Evolutionary conservation across 2,329 filamentous ascomycete genomes (phyloP), one percentile per base, ranked within the genome.

Genomic region (Hypoxylon sp.): DNA sequence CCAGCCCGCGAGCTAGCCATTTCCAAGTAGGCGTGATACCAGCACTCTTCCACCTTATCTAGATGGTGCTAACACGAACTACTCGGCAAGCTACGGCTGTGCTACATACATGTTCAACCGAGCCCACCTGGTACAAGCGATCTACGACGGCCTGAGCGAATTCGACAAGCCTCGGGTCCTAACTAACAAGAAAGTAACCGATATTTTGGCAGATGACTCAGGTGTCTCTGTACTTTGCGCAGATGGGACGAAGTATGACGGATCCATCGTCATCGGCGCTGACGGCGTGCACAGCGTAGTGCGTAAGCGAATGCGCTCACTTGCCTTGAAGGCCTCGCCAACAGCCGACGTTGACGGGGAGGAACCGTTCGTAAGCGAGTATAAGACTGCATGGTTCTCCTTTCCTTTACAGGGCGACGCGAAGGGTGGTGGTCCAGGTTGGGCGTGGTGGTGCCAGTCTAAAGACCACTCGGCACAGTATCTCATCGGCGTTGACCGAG

Each of bases 181-280:
- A 3, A 63, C 57, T 18, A 61, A 66, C 26, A 69, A 70, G 49
- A 58, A 61, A 14, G 61, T 70, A 8, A 32, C 20, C n/a, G 59
- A 59, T 26, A 44, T 69, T 16, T 36, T 16, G 20, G 33, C 54
- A 3, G 49, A 58, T 30, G 63, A 62, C 11, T 46, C 32, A 4
- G 68, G 68, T 8, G 65, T 66, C 4, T 33, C 40, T 2, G 65
- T 71, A 3, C 42, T 38, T 16, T 69, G 65, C 24, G 53, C 44
- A 9, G 69, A 71, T 24, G 69, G 64, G 4, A 67, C 61, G 3
- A 33, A n/a, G 14, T 65, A 69, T 44, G 52, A 67, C 2, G 69
- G 68, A 16, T 64, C 63, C 1, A 57, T 70, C n/a, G 49, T 69
- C 16, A 49, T 72, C 24, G 67, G 68, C 14, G 68, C 68, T 6